A percentile compares a stretch with the other conserved stretches of the same genome.
Evolutionary conservation across 805 yeast species (phyloP).

Genomic region (Saccharomycopsis microspora): DNA sequence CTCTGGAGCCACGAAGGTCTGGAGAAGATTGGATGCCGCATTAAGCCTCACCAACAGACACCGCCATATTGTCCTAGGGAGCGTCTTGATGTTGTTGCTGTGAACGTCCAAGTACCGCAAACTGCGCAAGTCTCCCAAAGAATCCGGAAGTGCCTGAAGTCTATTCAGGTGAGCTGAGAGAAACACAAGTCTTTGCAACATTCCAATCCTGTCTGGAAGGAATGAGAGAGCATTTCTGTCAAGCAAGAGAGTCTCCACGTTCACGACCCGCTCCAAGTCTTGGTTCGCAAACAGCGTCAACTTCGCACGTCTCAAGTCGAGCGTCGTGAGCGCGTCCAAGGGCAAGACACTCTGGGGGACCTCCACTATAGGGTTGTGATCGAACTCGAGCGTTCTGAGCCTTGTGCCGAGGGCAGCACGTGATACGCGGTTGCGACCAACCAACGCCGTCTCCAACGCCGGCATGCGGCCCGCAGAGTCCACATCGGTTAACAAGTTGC

Average conservation of each 20-base stretch:
- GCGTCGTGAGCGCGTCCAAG: conserved; percentile 50
- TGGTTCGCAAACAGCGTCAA: conserved; percentile 60
- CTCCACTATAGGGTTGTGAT: conserved; percentile 75
- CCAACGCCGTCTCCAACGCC: conserved; percentile 57
- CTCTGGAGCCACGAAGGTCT: conserved; percentile 12
- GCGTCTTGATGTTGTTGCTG: conserved; percentile 38
- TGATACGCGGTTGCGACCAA: conserved; percentile 68
- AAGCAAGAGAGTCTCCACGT: conserved; percentile 60
- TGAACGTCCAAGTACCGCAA: conserved; percentile 58
- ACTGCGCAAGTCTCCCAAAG: conserved; percentile 40
- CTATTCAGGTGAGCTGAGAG: conserved; percentile 69
- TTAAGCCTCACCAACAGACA: conserved; percentile 93
- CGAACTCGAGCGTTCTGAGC: conserved; percentile 59
- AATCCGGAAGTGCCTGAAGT: conserved; percentile 55
- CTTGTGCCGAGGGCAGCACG: conserved; percentile 55
- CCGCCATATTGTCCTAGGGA: conserved; percentile 43
- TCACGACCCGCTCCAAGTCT: conserved; percentile 49
- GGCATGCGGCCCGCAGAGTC: conserved; percentile 40
- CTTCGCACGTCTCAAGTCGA: conserved; percentile 76
- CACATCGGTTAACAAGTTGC: conserved; percentile 42
- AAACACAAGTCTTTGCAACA: conserved; percentile 45
- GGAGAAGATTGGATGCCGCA: conserved; percentile 73
- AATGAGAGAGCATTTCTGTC: conserved; percentile 75
- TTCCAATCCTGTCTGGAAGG: conserved; percentile 59
- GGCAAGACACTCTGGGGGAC: conserved; percentile 39